Base-by-base conservation (phyloP, 148 eudicot genomes). In the Camellia lanceoleosa region DNA sequence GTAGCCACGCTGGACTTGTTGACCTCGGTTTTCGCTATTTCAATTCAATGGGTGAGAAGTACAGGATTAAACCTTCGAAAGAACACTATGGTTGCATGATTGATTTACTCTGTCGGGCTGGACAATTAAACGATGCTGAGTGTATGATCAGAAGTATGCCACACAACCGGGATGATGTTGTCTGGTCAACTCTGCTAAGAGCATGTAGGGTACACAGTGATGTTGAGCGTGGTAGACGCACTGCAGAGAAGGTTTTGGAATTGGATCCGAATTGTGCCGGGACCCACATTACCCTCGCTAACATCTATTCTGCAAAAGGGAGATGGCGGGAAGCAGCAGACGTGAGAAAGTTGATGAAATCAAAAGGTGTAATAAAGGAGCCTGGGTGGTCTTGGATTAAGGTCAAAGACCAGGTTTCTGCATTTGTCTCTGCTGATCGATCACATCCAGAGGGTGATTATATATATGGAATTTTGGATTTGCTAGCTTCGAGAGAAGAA, bases 31-130 rank as follows among this genome's bases (percentile, higher is more conserved):
- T 82, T 78, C 84, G 72, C 63, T 91, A 87, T 87, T 93, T 95
- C 74, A 82, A 88, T 62, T 84, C 76, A 43, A 91, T 95, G 94
- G 82, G 65, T 18, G 63, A 71, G 54, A 63, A 86, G 14, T 95
- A 93, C 63, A 78, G 72, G 12, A 90, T 95, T 69, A 76, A 56
- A 62, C 92, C 96, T n/a, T 80, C 89, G 5, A 91, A 88, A 83
- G 90, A 95, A 81, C 98, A 95, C 75, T 91, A 93, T 66, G 98
- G 98, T 65, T 95, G 98, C 84, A 90, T 95, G 92, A 85, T 95
- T 70, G 98, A 95, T 88, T 91, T 93, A 41, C 88, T 95, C 14
- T 95, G 97, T 69, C 85, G 93, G 68, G 96, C 94, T 76, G 98
- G 97, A 72, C 84, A 89, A 83, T 71, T 95, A 82, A 75, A 51